A percentile compares a stretch with the other conserved stretches of the same genome.
These are phyloP conservation scores for Antarctomyces pellizariae DNA, from an alignment of 495 filamentous ascomycete species.

Conservation along the genomic window DNA sequence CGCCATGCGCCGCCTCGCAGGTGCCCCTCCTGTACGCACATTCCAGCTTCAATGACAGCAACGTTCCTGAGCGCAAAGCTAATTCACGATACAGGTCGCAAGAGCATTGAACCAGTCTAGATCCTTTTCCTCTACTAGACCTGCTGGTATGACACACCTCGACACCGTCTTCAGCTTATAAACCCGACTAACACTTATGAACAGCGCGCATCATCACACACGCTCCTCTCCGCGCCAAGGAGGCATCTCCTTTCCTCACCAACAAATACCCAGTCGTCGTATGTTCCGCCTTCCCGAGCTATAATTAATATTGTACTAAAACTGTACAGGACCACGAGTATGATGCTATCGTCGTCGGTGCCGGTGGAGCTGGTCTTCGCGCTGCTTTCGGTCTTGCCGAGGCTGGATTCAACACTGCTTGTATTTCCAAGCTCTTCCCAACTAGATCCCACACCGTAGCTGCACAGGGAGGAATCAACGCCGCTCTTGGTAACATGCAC, in stretches of 20 bases:
- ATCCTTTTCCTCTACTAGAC: slow-evolving; percentile 66
- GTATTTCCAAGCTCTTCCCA: slow-evolving; percentile 95
- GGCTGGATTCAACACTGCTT: slow-evolving; percentile 94
- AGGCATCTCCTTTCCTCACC: slow-evolving; percentile 61
- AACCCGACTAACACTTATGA: slow-evolving; percentile 7
- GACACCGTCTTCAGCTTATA: slow-evolving; percentile 15
- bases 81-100: slow-evolving; percentile 18
- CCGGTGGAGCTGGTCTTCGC: slow-evolving; percentile 80
- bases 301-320: slow-evolving; percentile 6
- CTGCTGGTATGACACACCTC: slow-evolving; percentile 36
- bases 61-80: slow-evolving; percentile 1
- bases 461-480: slow-evolving; percentile 86
- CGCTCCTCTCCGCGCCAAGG: slow-evolving; percentile 71
- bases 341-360: slow-evolving; percentile 84
- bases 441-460: slow-evolving; percentile 91
- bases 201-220: slow-evolving; percentile 60
- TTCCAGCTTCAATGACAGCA: slow-evolving; percentile 1
- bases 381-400: slow-evolving; percentile 92
- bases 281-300: slow-evolving; percentile 18
- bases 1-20: slow-evolving; percentile 11
- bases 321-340: slow-evolving; percentile 46
- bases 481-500: slow-evolving; percentile 75
- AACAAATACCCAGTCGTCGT: slow-evolving; percentile 83
- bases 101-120: slow-evolving; percentile 31
- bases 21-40: slow-evolving; percentile 11